Conservation (phyloP, 2,329 filamentous ascomycete genomes). For the Bipolaris bicolor region DNA sequence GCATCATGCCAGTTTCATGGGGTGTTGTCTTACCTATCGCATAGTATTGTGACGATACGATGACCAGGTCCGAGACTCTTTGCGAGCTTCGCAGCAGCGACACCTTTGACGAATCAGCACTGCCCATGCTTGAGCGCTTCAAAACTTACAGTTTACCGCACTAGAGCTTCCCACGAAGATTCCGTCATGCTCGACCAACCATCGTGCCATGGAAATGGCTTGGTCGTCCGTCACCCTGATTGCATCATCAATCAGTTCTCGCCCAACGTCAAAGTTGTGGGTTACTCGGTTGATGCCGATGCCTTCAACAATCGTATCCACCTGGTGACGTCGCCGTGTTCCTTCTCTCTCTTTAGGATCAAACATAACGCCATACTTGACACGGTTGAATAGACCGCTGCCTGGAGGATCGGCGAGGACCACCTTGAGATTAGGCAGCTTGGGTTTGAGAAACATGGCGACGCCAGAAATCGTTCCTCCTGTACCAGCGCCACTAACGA, state of each 20-base stretch:
- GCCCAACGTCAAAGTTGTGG: constrained; percentile 85
- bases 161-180: constrained; percentile 94
- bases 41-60: constrained; percentile 80
- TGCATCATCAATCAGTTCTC: constrained; percentile 87
- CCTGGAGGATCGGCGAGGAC: constrained; percentile 94
- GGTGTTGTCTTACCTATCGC: constrained; percentile 60
- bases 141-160: constrained; percentile 81
- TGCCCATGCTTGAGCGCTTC: constrained; percentile 2
- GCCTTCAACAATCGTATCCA: constrained; percentile 95
- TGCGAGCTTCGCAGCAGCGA: constrained; percentile 74
- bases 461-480: constrained; percentile 93
- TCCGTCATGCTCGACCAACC: constrained; percentile 93
- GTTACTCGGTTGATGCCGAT: constrained; percentile 96
- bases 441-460: constrained; percentile 79
- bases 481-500: constrained; percentile 91
- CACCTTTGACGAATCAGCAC: constrained; percentile 48
- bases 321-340: constrained; percentile 84
- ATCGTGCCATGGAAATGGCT: constrained; percentile 91
- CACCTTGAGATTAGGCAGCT: constrained; percentile 67
- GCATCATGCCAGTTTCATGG: background rate
- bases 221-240: constrained; percentile 87
- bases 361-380: constrained; percentile 96
- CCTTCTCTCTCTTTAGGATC: constrained; percentile 87
- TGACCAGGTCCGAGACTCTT: constrained; percentile 66
- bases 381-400: constrained; percentile 88